Conservation (phyloP, 2,329 filamentous ascomycete species). For the Penicillium sp. region DNA sequence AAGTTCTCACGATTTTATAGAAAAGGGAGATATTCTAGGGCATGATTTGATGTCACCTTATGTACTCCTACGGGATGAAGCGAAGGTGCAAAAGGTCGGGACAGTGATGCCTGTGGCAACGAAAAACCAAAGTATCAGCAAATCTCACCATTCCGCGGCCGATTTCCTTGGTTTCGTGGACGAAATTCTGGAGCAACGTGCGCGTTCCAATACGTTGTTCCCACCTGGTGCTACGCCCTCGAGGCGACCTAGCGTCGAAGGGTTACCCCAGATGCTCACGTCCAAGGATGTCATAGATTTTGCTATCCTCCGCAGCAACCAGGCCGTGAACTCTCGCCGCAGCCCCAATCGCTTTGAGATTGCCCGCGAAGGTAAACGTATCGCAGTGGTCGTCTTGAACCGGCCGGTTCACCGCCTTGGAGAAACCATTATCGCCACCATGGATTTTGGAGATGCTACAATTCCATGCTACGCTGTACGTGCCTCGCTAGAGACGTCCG, state of each 20-base stretch:
- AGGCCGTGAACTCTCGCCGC: slow-evolving; percentile 64
- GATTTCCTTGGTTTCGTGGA: slow-evolving; percentile 77
- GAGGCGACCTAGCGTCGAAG: slow-evolving; percentile 52
- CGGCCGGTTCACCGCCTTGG: slow-evolving; percentile 86
- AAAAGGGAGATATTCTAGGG: slow-evolving; percentile 78
- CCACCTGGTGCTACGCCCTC: slow-evolving; percentile 72
- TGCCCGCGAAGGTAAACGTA: slow-evolving; percentile 82
- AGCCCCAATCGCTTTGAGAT: slow-evolving; percentile 95
- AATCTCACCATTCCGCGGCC: slow-evolving; percentile 48
- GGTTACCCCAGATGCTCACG: slow-evolving; percentile 52
- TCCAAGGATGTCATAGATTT: slow-evolving; percentile 87
- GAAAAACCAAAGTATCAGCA: slow-evolving; percentile 40
- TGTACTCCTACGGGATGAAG: slow-evolving; percentile 80
- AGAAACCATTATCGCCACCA: slow-evolving; percentile 76
- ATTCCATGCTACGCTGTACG: slow-evolving; percentile 84
- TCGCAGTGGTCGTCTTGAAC: slow-evolving; percentile 84
- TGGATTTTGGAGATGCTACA: slow-evolving; percentile 77
- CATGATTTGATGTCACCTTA: slow-evolving; percentile 96
- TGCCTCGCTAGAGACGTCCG: slow-evolving; percentile 78
- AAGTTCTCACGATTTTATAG: slow-evolving; percentile 34
- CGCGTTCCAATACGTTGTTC: slow-evolving; percentile 52
- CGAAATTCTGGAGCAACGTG: slow-evolving; percentile 61
- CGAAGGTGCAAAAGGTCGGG: slow-evolving; percentile 59
- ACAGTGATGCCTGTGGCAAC: slow-evolving; percentile 30
- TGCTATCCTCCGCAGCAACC: slow-evolving; percentile 79